These are phyloP conservation scores for Physcomitrium patens DNA, from an alignment of 225 moss, liverwort and hornwort genomes.

Conservation along the genomic window DNA sequence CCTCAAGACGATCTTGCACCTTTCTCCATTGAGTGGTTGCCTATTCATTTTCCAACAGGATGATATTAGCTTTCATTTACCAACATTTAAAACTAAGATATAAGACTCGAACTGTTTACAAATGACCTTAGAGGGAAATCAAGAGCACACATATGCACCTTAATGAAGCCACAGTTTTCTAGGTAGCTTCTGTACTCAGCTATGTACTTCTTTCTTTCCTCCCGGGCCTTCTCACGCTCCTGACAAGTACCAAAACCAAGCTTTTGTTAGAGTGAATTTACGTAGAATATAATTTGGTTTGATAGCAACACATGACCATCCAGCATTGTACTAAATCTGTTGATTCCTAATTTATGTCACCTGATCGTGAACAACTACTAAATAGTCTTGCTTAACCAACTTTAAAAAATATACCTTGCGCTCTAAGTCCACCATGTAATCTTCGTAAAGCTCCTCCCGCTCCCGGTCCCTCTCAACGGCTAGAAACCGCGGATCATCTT, in stretches of 20 bases:
- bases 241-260: conserved; percentile 32
- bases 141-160: conserved; percentile 43
- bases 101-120: not conserved
- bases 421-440: conserved; percentile 94
- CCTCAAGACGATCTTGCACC: conserved; percentile 94
- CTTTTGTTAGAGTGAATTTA: conserved; percentile 15
- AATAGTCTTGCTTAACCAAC: not conserved
- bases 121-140: not conserved
- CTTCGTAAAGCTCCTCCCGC: conserved; percentile 94
- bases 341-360: not conserved
- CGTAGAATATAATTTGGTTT: not conserved
- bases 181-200: conserved; percentile 82
- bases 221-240: conserved; percentile 99
- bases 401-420: conserved; percentile 66
- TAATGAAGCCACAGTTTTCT: conserved; percentile 93
- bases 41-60: conserved; percentile 42
- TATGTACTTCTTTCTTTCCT: conserved; percentile 92
- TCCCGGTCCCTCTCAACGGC: conserved; percentile 96
- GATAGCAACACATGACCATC: not conserved
- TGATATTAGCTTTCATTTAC: not conserved
- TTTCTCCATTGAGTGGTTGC: conserved; percentile 98
- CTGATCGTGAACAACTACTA: not conserved
- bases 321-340: not conserved
- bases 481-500: conserved; percentile 80
- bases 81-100: not conserved